phyloP scores from a whole-genome alignment of 129 eudicot species.

The Artemisia annua region DNA sequence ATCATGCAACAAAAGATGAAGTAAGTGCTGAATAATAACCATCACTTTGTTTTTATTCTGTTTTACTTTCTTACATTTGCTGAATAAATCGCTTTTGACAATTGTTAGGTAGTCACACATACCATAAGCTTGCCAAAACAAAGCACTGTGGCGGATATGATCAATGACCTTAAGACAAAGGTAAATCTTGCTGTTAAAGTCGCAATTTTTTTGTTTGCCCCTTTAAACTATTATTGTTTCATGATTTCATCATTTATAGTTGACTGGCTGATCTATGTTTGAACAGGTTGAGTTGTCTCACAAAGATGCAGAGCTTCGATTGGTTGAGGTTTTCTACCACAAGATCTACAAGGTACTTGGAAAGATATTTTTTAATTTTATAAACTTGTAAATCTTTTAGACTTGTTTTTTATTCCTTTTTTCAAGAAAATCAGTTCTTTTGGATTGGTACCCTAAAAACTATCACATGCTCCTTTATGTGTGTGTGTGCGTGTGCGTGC shows the following conservation, averaged over 20 bases:
- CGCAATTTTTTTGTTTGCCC: no score
- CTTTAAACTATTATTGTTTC: no score
- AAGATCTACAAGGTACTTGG: constrained; percentile 29
- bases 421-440: no score
- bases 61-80: not conserved
- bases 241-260: not conserved
- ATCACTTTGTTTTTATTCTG: not conserved
- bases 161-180: constrained; percentile 62
- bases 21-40: constrained; percentile 36
- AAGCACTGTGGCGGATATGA: constrained; percentile 78
- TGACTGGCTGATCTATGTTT: constrained; percentile 8
- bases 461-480: no score
- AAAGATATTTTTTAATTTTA: no score
- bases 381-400: no score
- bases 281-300: constrained; percentile 75
- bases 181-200: no score
- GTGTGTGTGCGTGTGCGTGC: no score
- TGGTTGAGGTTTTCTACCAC: constrained; percentile 76
- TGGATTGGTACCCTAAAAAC: no score
- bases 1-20: constrained; percentile 73
- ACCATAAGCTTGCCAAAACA: constrained; percentile 77
- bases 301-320: constrained; percentile 74
- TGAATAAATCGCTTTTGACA: not conserved
- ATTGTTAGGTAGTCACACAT: constrained; percentile 60
- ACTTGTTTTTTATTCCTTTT: no score